These are phyloP conservation scores for Neurospora terricola DNA, from an alignment of 495 filamentous ascomycete species.

Conservation along the genomic window DNA sequence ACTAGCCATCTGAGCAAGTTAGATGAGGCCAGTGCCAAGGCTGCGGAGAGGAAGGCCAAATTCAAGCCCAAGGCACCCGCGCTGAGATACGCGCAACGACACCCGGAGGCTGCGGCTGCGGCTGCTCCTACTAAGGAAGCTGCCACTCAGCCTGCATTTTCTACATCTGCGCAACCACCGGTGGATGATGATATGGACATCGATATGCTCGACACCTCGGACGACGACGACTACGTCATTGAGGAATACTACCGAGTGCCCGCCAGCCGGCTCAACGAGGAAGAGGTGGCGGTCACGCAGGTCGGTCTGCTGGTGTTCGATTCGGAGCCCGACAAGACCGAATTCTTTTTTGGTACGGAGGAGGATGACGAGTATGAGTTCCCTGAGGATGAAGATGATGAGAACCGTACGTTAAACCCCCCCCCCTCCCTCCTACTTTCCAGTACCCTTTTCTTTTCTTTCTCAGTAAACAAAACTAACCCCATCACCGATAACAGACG, in stretches of 20 bases:
- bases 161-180: no score
- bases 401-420: no score
- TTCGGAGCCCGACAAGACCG: conserved; percentile 35
- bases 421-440: no score
- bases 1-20: conserved; percentile 29
- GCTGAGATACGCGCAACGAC: conserved; percentile 37
- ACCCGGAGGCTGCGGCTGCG: conserved; percentile 26
- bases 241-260: conserved; percentile 46
- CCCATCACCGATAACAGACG: conserved; percentile 10
- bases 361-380: conserved; percentile 37
- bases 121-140: background rate
- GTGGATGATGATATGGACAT: conserved; percentile 19
- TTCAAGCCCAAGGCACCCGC: conserved; percentile 39
- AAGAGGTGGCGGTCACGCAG: conserved; percentile 24
- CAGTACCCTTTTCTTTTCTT: no score
- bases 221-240: conserved; percentile 41
- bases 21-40: conserved; percentile 20
- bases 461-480: background rate
- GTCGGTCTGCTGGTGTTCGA: conserved; percentile 44
- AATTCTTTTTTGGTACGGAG: conserved; percentile 40
- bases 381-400: conserved; percentile 44
- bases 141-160: no score
- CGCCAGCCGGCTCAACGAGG: conserved; percentile 30
- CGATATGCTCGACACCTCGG: conserved; percentile 23
- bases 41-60: conserved; percentile 9